phyloP scores from a whole-genome alignment of 371 early-diverging fungal species.

The Apophysomyces trapeziformis region DNA sequence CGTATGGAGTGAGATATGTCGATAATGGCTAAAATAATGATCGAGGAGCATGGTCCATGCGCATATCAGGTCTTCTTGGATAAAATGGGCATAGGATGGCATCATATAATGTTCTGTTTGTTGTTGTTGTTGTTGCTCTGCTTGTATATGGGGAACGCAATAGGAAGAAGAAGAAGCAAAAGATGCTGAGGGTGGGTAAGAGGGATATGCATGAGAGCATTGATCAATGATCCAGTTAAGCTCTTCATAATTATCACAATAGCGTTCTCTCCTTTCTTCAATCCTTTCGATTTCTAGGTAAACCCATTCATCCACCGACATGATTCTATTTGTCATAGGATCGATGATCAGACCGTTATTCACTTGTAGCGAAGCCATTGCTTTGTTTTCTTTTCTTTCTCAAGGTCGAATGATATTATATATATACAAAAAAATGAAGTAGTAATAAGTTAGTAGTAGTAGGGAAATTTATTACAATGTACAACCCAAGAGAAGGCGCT shows the following conservation, averaged over 20 bases:
- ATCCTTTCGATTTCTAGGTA: not conserved
- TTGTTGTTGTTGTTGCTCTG: not conserved
- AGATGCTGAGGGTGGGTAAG: too few relatives aligned
- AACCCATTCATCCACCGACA: slow-evolving; percentile 1
- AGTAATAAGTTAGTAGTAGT: too few relatives aligned
- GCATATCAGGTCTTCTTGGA: not conserved
- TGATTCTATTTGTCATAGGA: not conserved
- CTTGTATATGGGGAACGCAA: too few relatives aligned
- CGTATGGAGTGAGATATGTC: not conserved
- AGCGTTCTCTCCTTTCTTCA: not conserved
- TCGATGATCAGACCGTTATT: not conserved
- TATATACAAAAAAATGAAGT: too few relatives aligned
- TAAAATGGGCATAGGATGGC: not conserved
- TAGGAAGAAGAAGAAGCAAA: too few relatives aligned
- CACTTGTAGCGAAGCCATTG: not conserved
- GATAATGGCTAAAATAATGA: not conserved
- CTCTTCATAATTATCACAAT: slow-evolving; percentile 1
- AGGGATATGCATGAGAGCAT: too few relatives aligned
- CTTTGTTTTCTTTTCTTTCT: too few relatives aligned
- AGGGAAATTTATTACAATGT: too few relatives aligned
- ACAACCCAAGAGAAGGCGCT: too few relatives aligned
- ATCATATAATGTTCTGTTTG: not conserved
- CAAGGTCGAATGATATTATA: too few relatives aligned
- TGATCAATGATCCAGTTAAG: not conserved
- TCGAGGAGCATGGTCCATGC: not conserved